Percentiles rank a stretch among this genome's conserved stretches.
These are phyloP conservation scores for Phytophthora citricola DNA, from an alignment of 352 stramenopile species.

Conservation along the genomic window DNA sequence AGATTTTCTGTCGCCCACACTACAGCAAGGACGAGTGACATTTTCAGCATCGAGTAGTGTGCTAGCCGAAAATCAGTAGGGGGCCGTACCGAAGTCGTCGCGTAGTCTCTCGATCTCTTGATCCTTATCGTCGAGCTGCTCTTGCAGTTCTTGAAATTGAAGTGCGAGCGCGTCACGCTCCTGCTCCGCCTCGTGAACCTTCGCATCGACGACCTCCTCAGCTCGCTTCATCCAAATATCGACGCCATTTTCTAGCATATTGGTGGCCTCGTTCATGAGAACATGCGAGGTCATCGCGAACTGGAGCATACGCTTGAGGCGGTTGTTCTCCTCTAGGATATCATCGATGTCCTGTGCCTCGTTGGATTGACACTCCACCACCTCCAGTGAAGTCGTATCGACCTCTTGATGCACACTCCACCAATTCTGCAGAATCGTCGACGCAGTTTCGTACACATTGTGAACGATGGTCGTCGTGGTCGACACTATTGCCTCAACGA, in stretches of 20 bases:
- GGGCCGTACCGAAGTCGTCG: conserved; percentile 29
- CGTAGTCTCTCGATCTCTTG: conserved; percentile 34
- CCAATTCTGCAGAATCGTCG: conserved; percentile 24
- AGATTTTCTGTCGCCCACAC: conserved; percentile 36
- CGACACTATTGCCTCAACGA: conserved; percentile 23
- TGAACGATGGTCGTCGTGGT: conserved; percentile 16
- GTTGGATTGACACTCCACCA: conserved; percentile 14
- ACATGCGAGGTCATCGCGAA: conserved; percentile 33
- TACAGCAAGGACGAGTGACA: conserved; percentile 23
- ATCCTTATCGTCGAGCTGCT: conserved; percentile 29
- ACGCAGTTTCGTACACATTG: conserved; percentile 14
- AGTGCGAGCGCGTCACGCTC: conserved; percentile 23
- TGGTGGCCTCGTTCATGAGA: conserved; percentile 36
- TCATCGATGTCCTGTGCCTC: conserved; percentile 10
- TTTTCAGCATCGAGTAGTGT: conserved; percentile 3
- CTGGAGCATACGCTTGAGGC: conserved; percentile 34
- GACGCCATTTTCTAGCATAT: conserved; percentile 24
- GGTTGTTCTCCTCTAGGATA: conserved; percentile 34
- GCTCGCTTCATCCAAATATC: conserved; percentile 26
- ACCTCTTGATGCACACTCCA: conserved; percentile 19
- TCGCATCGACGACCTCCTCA: conserved; percentile 27
- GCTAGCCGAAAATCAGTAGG: conserved; percentile 17
- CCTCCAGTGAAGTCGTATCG: conserved; percentile 13
- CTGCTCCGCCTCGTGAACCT: conserved; percentile 24
- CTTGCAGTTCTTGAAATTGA: conserved; percentile 29